phyloP scores from a whole-genome alignment of 2,329 filamentous ascomycete genomes.

The Aspergillus sp. region DNA sequence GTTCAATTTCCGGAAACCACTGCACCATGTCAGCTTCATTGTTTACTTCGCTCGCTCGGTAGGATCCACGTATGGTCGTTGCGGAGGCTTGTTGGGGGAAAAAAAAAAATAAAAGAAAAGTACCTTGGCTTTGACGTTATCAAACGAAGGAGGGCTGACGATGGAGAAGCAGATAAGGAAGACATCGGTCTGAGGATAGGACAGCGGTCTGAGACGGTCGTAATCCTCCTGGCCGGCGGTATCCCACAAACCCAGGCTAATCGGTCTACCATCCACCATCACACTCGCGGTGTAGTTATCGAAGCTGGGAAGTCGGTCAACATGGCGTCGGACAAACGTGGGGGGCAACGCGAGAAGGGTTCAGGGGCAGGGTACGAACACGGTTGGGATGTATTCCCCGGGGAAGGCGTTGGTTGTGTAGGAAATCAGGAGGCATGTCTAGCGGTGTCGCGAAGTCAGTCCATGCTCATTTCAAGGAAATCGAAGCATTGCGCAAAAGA shows the following conservation, averaged over 20 bases:
- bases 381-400: conserved; percentile 99
- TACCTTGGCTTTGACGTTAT: conserved; percentile 99
- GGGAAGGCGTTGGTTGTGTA: conserved; percentile 99
- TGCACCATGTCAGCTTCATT: conserved; percentile 30
- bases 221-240: conserved; percentile 98
- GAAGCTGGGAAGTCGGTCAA: conserved; percentile 54
- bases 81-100: neutral
- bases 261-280: conserved; percentile 97
- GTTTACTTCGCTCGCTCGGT: neutral
- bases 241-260: conserved; percentile 96
- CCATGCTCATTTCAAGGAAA: conserved; percentile 1
- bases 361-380: conserved; percentile 40
- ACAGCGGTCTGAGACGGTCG: conserved; percentile 86
- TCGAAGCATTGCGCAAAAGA: conserved; percentile 3
- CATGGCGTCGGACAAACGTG: conserved; percentile 3
- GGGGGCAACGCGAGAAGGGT: conserved; percentile 2
- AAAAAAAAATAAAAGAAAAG: too few relatives aligned
- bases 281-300: conserved; percentile 99
- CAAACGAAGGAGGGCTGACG: conserved; percentile 93
- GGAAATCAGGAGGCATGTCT: conserved; percentile 98
- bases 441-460: conserved; percentile 1
- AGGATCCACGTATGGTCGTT: neutral
- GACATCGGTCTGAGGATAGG: conserved; percentile 96
- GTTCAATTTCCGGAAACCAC: conserved; percentile 97
- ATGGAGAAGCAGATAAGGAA: conserved; percentile 99